These are phyloP conservation scores for Chrysanthemum makinoi DNA, from an alignment of 129 eudicot genomes.

Conservation along the genomic window DNA sequence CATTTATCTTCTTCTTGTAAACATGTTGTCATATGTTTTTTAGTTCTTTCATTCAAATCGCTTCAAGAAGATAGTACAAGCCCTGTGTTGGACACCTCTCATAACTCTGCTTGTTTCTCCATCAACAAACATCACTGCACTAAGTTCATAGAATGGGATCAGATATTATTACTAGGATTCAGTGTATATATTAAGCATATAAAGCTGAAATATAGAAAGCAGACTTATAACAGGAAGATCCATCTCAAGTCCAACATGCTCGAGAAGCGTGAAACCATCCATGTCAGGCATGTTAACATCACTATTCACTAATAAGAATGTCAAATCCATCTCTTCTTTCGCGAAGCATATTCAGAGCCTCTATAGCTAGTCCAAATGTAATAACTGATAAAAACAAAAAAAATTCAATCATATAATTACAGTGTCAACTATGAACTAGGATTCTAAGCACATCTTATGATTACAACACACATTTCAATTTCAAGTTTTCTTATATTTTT, in stretches of 20 bases:
- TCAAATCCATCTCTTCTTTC: no score
- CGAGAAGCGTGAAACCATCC: constrained; percentile 98
- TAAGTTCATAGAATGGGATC: background rate
- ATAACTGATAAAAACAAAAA: no score
- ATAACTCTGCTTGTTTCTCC: constrained; percentile 97
- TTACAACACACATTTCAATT: no score
- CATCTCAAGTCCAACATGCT: constrained; percentile 96
- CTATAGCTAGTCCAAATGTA: no score
- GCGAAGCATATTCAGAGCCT: no score
- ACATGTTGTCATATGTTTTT: constrained; percentile 97
- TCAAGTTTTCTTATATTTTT: no score
- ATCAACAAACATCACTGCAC: constrained; percentile 95
- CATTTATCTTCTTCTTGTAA: constrained; percentile 67
- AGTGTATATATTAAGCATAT: background rate
- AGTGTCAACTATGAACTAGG: no score
- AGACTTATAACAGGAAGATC: constrained; percentile 94
- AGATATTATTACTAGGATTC: no score
- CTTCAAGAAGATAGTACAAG: constrained; percentile 88
- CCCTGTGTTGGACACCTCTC: constrained; percentile 97
- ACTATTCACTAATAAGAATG: constrained; percentile 86
- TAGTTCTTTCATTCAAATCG: constrained; percentile 92
- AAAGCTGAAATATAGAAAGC: constrained; percentile 18
- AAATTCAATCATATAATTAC: no score
- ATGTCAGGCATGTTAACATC: constrained; percentile 99
- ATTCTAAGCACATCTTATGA: no score